A percentile compares a stretch with the other conserved stretches of the same genome.
Evolutionary conservation across 495 filamentous ascomycete species (phyloP).

Genomic region (Aspergillus steynii): DNA sequence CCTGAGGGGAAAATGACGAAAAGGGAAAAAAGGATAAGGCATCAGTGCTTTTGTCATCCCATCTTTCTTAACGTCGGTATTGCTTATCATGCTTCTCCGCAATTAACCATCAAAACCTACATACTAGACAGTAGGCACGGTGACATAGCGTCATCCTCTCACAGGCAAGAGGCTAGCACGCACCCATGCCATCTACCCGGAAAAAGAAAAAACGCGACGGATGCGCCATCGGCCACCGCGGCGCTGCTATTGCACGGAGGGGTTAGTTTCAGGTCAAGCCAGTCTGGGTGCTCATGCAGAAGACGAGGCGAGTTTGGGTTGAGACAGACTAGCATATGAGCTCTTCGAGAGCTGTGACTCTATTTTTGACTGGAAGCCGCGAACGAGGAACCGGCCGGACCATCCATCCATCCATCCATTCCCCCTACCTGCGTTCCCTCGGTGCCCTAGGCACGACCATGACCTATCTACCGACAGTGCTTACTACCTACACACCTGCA

Average conservation of each 20-base stretch:
- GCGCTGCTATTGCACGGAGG: background rate
- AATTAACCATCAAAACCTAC: background rate
- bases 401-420: no score
- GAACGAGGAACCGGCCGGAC: no score
- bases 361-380: background rate
- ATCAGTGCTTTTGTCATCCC: constrained; percentile 15
- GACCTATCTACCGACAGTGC: no score
- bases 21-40: constrained; percentile 15
- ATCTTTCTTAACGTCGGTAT: background rate
- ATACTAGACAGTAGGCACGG: no score
- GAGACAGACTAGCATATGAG: constrained; percentile 7
- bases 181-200: no score
- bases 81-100: background rate
- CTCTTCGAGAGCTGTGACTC: constrained; percentile 7
- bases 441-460: no score
- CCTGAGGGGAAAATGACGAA: background rate
- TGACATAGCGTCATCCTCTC: no score
- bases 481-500: no score
- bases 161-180: background rate
- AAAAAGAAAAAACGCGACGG: background rate
- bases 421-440: no score
- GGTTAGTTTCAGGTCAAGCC: background rate
- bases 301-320: constrained; percentile 18
- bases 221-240: background rate
- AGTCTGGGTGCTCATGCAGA: constrained; percentile 17